Evolutionary conservation across 441 rosid species (phyloP), one percentile per base, ranked within the genome.

Genomic region (Adansonia grandidieri): DNA sequence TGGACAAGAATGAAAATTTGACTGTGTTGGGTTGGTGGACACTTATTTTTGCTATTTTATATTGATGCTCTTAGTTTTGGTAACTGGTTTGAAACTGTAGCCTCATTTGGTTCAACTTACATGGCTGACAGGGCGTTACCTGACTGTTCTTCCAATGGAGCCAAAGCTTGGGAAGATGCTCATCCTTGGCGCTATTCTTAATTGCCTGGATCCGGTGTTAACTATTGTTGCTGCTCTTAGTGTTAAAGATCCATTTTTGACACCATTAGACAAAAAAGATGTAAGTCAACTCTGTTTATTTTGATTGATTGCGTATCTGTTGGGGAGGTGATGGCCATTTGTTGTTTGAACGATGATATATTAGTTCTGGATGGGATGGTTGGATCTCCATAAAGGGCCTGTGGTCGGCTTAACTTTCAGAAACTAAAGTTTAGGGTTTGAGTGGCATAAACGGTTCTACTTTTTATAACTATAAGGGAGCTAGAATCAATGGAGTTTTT

Each of bases 131-230:
- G 98, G 98, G 66, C 84, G 81, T 71, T 93, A 91, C 86, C 86
- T 93, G 88, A 84, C 90, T 60, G 84, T 84, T 90, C 92, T 95
- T 86, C 98, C 98, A 45, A 80, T 95, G 93, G 98, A 95, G 88
- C 98, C 98, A 77, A 95, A 95, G 86, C 94, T 93, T 78, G 98
- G 98, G 82, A 95, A 95, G 88, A 95, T 95, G 95, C 92, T 95
- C 69, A 78, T 95, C 77, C 80, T 92, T 77, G 98, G 98, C 82
- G 94, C 93, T 56, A 86, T 91, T 80, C 88, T 95, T 78, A 92
- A 91, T 85, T 93, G 96, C 82, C 80, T 95, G 84, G 97, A 93
- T 87, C 97, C 98, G 11, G 78, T 95, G 73, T 85, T 93, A 84
- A 93, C 98, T 75, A 66, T 95, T 80, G 93, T 85, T 80, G 91